Base-by-base conservation (phyloP, 148 eudicot genomes). In the Linanthus parryae region DNA sequence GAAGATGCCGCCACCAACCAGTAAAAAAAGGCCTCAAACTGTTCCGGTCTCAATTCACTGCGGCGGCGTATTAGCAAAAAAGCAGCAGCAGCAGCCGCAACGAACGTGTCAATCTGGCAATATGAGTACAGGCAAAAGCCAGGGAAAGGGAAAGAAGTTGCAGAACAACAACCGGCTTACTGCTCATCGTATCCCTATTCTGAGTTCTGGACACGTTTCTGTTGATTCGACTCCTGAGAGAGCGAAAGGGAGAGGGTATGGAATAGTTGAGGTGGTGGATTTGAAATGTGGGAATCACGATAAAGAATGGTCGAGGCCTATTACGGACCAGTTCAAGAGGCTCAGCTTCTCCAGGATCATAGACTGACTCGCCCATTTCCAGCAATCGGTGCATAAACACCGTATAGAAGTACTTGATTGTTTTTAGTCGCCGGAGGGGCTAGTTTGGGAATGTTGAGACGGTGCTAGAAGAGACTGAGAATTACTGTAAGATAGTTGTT, bases 201-300 rank as follows among this genome's bases (percentile, higher is more conserved):
- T 86, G 19, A 53, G 54, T 17, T 62, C 76, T 3, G 91, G 78
- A 33, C 76, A 75, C 38, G 48, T 77, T 28, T 67, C 70, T 34
- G 31, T 74, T 48, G 85, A 79, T 17, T 78, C 68, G 64, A 84
- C 85, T 37, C 96, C 94, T 53, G 53, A 54, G 16, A 66, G 81
- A 21, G 54, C 61, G 18, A 76, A 68, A 34, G 79, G 56, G 60
- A 86, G 61, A 70, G 63, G 74, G 12, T 14, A 38, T 29, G 50
- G 39, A 38, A 56, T 88, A 36, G 96, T 76, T 42, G 81, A 83
- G 63, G 57, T 88, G 20, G 92, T 88, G 52, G 88, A 88, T 64
- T 51, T 84, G 48, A 65, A 65, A 54, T 84, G 94, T 69, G 85
- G 88, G 43, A 61, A 24, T 52, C 57, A 73, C 2, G 66, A 65